Base-by-base conservation (phyloP, 108 stramenopile genomes). In the Pelagomonas calceolata region DNA sequence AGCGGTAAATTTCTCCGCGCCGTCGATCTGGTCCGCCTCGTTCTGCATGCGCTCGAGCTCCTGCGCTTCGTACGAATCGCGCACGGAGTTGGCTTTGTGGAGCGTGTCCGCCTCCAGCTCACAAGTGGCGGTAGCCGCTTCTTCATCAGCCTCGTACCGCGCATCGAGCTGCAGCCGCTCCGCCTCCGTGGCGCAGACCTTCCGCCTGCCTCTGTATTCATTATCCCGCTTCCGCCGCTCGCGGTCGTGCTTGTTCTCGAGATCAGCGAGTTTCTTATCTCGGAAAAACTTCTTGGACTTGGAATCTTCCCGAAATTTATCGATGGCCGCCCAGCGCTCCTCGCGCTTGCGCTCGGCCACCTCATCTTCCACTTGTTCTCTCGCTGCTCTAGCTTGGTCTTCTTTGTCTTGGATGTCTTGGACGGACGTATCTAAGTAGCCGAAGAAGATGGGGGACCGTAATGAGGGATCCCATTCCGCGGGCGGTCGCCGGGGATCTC, bases 371-470 rank as follows among this genome's bases (percentile, higher is more conserved):
- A 18, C 26, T 9, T 44, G 34, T 10, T 60, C 4, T 21, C 63
- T 4, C 14, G 70, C 39, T 43, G 5, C 39, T 12, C 5, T 5
- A 5, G 39, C 39, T 12, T 43, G 7, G 16, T 60, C 34, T n/a
- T 70, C 70, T 35, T 64, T 32, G 64, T 34, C 63, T 15, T 15
- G 29, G 10, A 64, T 64, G 26, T 71, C 63, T 17, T 32, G 64
- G 17, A 51, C 36, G 7, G 70, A 65, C 34, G 7, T 7, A 7
- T 29, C 15, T 29, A 16, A 0, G 63, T 71, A 71, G 34, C 70
- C 70, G 36, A 71, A 71, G 70, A 71, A 71, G 0, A 71, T 0
- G 7, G 70, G 70, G 18, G 33, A 36, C 63, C 63, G 64, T 1
- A 71, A 5, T 30, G 21, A 1, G 30, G 70, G 70, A 30, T 71